phyloP scores from a whole-genome alignment of 2,329 filamentous ascomycete genomes.

The Talaromyces verruculosus region DNA sequence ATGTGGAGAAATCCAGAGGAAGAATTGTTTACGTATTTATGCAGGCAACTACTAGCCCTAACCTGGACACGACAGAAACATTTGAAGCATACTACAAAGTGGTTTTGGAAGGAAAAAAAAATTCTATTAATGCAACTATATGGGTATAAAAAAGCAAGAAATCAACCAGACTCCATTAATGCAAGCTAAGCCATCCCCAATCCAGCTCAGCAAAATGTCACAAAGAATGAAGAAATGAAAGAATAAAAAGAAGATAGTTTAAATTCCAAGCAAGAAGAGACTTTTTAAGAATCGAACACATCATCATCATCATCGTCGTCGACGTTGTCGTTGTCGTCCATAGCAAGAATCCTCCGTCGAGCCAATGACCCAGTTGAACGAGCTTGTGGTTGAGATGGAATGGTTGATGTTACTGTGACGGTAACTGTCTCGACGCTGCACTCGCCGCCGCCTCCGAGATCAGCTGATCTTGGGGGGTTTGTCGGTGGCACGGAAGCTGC shows the following conservation, averaged over 20 bases:
- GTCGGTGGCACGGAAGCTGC: not conserved
- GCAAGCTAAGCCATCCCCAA: not conserved
- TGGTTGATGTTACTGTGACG: constrained; percentile 5
- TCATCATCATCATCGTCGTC: not conserved
- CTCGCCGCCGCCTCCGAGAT: not conserved
- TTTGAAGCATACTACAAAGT: not conserved
- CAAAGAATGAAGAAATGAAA: not conserved
- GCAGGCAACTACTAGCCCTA: not conserved
- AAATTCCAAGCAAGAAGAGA: not conserved
- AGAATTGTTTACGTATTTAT: not conserved
- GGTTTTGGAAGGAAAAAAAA: not conserved
- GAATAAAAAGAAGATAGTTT: not conserved
- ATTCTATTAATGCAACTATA: not conserved
- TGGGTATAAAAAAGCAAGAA: constrained; percentile 4
- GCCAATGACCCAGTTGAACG: not conserved
- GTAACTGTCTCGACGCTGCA: not conserved
- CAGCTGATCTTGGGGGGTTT: not conserved
- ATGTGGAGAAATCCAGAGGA: not conserved
- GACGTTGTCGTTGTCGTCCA: not conserved
- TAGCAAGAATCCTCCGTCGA: not conserved
- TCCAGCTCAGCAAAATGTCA: not conserved
- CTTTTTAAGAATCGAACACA: not conserved
- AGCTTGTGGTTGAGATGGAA: not conserved
- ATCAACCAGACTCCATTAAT: not conserved
- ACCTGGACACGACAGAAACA: not conserved